A percentile compares a stretch with the other conserved stretches of the same genome.
phyloP scores from a whole-genome alignment of 345 rosid species.

The Aegle marmelos region DNA sequence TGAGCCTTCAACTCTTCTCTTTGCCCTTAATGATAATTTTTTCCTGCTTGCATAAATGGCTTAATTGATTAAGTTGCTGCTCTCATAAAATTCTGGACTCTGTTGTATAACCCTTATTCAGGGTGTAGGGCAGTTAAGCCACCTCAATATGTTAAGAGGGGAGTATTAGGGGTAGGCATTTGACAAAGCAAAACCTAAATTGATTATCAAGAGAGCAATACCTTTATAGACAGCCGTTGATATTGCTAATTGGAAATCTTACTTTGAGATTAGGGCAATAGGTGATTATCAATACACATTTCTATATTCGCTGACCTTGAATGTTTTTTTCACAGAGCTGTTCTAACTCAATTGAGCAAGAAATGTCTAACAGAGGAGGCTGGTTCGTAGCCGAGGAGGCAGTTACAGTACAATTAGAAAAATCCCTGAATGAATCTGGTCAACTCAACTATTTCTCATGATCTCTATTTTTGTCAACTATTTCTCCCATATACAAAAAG shows the following conservation, averaged over 20 bases:
- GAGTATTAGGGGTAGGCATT: too few species aligned
- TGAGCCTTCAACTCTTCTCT: conserved; percentile 13
- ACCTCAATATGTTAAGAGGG: too few species aligned
- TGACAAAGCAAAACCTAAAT: too few species aligned
- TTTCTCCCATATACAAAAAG: too few species aligned
- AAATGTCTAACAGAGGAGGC: conserved; percentile 20
- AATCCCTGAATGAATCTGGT: conserved; percentile 30
- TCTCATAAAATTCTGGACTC: too few species aligned
- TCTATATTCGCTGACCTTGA: not conserved
- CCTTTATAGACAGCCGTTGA: too few species aligned
- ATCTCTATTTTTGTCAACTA: conserved; percentile 8
- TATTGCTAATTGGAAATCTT: not conserved
- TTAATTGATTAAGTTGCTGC: not conserved
- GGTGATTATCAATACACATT: not conserved
- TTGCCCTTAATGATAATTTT: not conserved
- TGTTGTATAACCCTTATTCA: too few species aligned
- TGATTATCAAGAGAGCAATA: too few species aligned
- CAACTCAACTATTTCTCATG: conserved; percentile 39
- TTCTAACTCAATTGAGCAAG: conserved; percentile 21
- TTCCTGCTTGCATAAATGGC: not conserved
- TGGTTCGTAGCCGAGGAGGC: conserved; percentile 66
- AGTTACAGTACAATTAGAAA: conserved; percentile 56
- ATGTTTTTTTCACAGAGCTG: conserved; percentile 55
- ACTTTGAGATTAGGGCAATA: not conserved
- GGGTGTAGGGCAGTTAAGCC: too few species aligned